Evolutionary conservation across 331 rosid genomes (phyloP), one percentile per base, ranked within the genome.

Genomic region (Cucumis variabilis): DNA sequence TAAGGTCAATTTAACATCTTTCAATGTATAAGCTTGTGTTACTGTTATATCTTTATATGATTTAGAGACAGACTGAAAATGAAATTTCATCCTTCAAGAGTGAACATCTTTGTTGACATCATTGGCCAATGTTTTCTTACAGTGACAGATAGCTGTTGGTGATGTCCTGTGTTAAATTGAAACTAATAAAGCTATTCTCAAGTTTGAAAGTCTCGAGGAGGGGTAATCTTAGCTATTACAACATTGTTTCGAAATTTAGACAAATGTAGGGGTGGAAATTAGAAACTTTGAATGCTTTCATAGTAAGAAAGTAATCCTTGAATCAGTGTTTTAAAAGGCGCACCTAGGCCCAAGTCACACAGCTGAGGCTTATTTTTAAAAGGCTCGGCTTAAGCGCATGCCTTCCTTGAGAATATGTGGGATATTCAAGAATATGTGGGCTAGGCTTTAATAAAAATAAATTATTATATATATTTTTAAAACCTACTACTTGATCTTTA

Each of bases 121-220:
- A 86, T 80, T 48, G 11, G 69, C 27, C 82, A 87, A 80, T 72
- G 73, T 85, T 87, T 83, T 89, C 90, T 88, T 79, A 71, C 88
- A 86, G 48, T 89, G 88, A 91, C 98, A 97, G 99, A 93, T 97
- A 88, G 98, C 88, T 90, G 98, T 92, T 86, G 98, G 99, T 58
- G 99, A 97, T 87, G 89, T 97, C 83, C 92, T 97, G 46, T 97
- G 99, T 77, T 98, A 97, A 90, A 97, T 97, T 80, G 99, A 97
- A 89, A 97, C 99, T n/a, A 98, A 97, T 90, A 97, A 97, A 92
- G 99, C 98, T 69, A 97, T 98, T 27, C 91, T 97, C 86, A 98
- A 97, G 90, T 95, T 92, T 93, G 99, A 97, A 93, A 90, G 98
- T 89, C 98, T 94, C 85, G 99, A 97, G 90, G 98, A 97, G 91